Percentiles rank a stretch among this genome's conserved stretches.
These are phyloP conservation scores for Diplotaxis tenuifolia DNA, from an alignment of 345 rosid genomes.

Conservation along the genomic window DNA sequence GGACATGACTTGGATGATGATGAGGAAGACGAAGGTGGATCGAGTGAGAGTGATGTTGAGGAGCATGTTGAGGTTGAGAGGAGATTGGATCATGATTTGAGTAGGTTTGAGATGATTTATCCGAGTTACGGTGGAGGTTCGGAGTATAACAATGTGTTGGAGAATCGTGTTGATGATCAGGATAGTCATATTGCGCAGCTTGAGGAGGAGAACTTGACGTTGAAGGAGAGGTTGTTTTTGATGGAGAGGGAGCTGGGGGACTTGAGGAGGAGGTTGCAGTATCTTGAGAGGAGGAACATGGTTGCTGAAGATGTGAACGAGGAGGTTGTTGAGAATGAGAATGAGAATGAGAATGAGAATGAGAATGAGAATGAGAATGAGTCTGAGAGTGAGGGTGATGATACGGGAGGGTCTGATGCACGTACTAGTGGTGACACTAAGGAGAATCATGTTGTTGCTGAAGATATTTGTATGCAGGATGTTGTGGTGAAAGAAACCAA, in stretches of 20 bases:
- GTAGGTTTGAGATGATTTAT: conserved; percentile 95
- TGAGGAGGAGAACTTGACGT: conserved; percentile 90
- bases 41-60: conserved; percentile 97
- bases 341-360: too few species aligned
- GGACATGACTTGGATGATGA: conserved; percentile 61
- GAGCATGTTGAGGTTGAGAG: conserved; percentile 94
- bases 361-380: too few species aligned
- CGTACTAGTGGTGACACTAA: conserved; percentile 34
- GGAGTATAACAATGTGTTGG: conserved; percentile 73
- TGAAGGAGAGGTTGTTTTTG: conserved; percentile 86
- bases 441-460: conserved; percentile 33
- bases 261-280: conserved; percentile 81
- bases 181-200: conserved; percentile 84
- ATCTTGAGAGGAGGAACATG: conserved; percentile 67
- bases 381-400: conserved; percentile 63
- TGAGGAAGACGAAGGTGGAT: conserved; percentile 89
- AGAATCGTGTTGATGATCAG: conserved; percentile 94
- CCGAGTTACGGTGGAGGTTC: conserved; percentile 53
- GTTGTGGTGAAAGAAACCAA: conserved; percentile 30
- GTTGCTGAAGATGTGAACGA: conserved; percentile 36
- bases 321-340: conserved; percentile 65
- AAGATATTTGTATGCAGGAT: conserved; percentile 45
- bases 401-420: conserved; percentile 63
- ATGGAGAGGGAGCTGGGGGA: conserved; percentile 91
- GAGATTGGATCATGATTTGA: conserved; percentile 93